Evolutionary conservation across 2,329 filamentous ascomycete species (phyloP).

Genomic region (Aureobasidium musti): DNA sequence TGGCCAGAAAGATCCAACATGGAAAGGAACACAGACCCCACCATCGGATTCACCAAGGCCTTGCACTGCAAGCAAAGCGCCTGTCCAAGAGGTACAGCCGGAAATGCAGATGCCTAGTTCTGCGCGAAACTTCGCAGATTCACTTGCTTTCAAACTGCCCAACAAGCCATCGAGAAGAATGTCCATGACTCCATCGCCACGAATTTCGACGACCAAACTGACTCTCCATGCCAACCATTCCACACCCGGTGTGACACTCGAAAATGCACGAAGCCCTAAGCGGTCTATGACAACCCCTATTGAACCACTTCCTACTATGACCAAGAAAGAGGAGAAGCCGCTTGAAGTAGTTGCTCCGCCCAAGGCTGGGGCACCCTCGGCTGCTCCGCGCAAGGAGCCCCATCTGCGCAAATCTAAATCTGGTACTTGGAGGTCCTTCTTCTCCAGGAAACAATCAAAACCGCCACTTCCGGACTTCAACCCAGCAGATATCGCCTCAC

Average conservation of each 20-base stretch:
- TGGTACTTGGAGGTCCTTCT: conserved; percentile 29
- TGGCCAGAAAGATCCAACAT: conserved; percentile 1
- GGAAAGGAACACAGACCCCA: conserved; percentile 3
- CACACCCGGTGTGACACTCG: conserved; percentile 1
- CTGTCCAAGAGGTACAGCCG: background rate
- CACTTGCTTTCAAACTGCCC: conserved; percentile 8
- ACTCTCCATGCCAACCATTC: conserved; percentile 21
- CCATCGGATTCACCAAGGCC: background rate
- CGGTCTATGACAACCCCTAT: conserved; percentile 24
- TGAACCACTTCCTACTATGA: background rate
- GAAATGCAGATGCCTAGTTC: conserved; percentile 2
- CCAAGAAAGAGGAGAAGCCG: conserved; percentile 1
- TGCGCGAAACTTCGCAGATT: background rate
- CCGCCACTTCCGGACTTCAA: conserved; percentile 24
- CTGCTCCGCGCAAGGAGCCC: conserved; percentile 7
- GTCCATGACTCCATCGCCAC: conserved; percentile 20
- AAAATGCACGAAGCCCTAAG: background rate
- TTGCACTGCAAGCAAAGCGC: conserved; percentile 1
- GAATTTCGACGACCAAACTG: background rate
- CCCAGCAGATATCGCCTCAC: conserved; percentile 1
- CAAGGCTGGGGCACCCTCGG: conserved; percentile 1
- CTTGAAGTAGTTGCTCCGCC: background rate
- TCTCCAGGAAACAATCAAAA: conserved; percentile 25
- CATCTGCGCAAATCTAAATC: conserved; percentile 28
- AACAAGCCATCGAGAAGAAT: conserved; percentile 1